Evolutionary conservation across 768 basidiomycete species (phyloP).

Genomic region (Lactarius psammicola): DNA sequence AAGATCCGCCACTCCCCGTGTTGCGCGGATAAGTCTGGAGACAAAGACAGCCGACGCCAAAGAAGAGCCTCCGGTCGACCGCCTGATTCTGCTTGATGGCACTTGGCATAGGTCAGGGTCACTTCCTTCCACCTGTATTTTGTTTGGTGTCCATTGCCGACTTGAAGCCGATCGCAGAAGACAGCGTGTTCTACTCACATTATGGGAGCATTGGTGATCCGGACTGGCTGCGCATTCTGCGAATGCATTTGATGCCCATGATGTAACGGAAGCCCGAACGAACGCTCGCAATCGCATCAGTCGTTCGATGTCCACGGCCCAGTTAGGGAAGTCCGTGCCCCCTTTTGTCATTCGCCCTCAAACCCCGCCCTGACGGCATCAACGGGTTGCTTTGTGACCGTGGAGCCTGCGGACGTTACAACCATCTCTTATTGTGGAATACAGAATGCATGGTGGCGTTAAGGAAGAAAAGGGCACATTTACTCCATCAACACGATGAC

Average conservation of each 20-base stretch:
- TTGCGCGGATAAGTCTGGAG: constrained; percentile 3
- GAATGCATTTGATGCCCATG: not conserved
- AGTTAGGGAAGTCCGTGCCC: not conserved
- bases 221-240: not conserved
- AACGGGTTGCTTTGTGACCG: not conserved
- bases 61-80: not conserved
- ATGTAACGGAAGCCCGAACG: not conserved
- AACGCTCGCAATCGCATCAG: not conserved
- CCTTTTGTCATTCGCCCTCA: not conserved
- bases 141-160: not conserved
- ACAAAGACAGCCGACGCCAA: not conserved
- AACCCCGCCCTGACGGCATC: constrained; percentile 28
- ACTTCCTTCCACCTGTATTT: not conserved
- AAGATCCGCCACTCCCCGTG: not conserved
- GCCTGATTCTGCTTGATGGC: not conserved
- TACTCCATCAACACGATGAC: not conserved
- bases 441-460: not conserved
- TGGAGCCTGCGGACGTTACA: not conserved
- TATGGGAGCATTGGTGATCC: too few species aligned
- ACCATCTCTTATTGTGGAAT: not conserved
- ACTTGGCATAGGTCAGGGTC: not conserved
- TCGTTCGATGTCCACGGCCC: not conserved
- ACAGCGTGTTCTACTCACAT: not conserved
- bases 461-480: not conserved
- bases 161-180: not conserved